A percentile compares a stretch with the other conserved stretches of the same genome.
Conservation (phyloP, 2,329 filamentous ascomycete genomes). For the Bipolaris cookei region DNA sequence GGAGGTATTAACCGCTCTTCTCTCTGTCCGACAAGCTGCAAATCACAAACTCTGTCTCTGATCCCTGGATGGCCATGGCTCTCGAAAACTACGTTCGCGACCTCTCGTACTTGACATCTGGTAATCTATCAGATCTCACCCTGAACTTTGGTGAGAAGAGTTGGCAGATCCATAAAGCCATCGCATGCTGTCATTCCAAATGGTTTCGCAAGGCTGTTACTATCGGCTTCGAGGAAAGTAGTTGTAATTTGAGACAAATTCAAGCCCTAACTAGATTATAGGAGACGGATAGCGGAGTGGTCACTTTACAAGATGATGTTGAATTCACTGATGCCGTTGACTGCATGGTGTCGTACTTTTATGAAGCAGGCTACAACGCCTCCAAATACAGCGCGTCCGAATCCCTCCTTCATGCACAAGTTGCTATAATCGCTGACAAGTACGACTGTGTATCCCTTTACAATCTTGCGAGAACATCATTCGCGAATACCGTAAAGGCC, state of each 20-base stretch:
- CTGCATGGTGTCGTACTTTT: conserved; percentile 35
- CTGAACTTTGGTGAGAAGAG: conserved; percentile 25
- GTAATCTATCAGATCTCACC: conserved; percentile 24
- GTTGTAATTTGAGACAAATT: neutral
- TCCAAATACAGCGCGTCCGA: conserved; percentile 17
- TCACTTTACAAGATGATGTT: conserved; percentile 25
- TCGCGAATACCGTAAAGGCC: conserved; percentile 15
- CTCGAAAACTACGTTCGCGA: neutral
- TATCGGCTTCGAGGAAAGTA: conserved; percentile 21
- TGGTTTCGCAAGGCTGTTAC: conserved; percentile 31
- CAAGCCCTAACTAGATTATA: conserved; percentile 12
- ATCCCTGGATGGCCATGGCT: neutral
- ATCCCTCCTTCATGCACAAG: conserved; percentile 30
- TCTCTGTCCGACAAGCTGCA: conserved; percentile 6
- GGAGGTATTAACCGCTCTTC: neutral
- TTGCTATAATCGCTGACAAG: conserved; percentile 29
- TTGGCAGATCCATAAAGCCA: conserved; percentile 30
- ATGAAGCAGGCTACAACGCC: conserved; percentile 21
- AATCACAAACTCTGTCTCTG: conserved; percentile 8
- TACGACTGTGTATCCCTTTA: conserved; percentile 30
- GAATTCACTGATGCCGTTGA: conserved; percentile 27
- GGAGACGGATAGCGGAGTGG: conserved; percentile 23
- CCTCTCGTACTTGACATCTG: conserved; percentile 3
- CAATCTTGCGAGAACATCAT: conserved; percentile 23
- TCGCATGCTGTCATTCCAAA: conserved; percentile 26